Conservation (phyloP, 2,329 filamentous ascomycete species). For the Westerdykella aurantiaca region DNA sequence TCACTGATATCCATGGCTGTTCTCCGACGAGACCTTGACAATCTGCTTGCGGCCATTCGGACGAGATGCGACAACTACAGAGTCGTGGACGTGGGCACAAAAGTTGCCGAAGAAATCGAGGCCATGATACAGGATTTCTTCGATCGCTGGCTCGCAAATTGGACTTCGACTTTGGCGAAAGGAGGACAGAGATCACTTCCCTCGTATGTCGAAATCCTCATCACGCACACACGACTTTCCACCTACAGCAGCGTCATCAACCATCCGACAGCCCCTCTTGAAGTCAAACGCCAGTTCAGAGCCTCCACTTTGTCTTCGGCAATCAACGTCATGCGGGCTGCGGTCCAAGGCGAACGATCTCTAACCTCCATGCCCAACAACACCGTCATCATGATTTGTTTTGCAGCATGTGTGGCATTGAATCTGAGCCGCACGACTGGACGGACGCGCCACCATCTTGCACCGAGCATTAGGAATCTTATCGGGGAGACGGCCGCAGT, state of each 20-base stretch:
- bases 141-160: slow-evolving; percentile 58
- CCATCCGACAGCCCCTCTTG: slow-evolving; percentile 62
- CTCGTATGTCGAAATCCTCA: slow-evolving; percentile 69
- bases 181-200: slow-evolving; percentile 51
- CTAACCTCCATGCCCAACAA: slow-evolving; percentile 74
- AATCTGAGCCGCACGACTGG: slow-evolving; percentile 40
- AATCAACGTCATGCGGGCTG: slow-evolving; percentile 67
- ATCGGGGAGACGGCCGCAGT: slow-evolving; percentile 64
- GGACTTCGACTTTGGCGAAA: slow-evolving; percentile 37
- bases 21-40: slow-evolving; percentile 59
- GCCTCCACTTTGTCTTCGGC: slow-evolving; percentile 66
- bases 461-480: slow-evolving; percentile 30
- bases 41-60: slow-evolving; percentile 53
- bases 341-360: slow-evolving; percentile 64
- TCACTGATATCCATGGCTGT: slow-evolving; percentile 68
- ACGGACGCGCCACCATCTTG: slow-evolving; percentile 23
- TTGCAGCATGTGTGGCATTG: slow-evolving; percentile 50
- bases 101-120: slow-evolving; percentile 43
- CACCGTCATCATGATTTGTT: slow-evolving; percentile 72
- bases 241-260: slow-evolving; percentile 71
- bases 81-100: slow-evolving; percentile 46
- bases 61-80: slow-evolving; percentile 56
- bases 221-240: slow-evolving; percentile 66
- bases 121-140: slow-evolving; percentile 60
- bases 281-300: slow-evolving; percentile 68